Evolutionary conservation across 2,329 filamentous ascomycete genomes (phyloP), one percentile per base, ranked within the genome.

Genomic region (Lachnellula cervina): DNA sequence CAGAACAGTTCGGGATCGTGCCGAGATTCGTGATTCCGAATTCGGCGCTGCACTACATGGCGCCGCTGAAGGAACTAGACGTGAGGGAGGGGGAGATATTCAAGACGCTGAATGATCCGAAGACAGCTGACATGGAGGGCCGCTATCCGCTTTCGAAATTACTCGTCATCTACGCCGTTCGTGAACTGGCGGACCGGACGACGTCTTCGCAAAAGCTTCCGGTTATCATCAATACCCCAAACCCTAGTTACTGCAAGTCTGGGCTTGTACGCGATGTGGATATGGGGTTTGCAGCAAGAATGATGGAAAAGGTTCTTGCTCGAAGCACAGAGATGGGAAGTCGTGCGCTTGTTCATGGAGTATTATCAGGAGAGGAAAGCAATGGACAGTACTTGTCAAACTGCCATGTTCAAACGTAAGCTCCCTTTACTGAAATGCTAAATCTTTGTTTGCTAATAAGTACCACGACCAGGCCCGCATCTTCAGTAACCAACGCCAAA

Each of bases 311-410:
- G 11, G 6, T 74, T 19, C 51, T 77, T 37, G 77, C 72, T 2
- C 70, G 77, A 19, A 71, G 71, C 0, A 72, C 74, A 0, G 80
- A 81, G 66, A 70, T 72, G 3, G 79, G 80, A 1, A 74, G 71
- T 55, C 71, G 79, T 13, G 77, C 73, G 19, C 37, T 62, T 0
- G 45, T 62, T 44, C 3, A 60, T 4, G 49, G 42, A 76, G 37
- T 69, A 77, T 4, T 65, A 67, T 74, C 68, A 21, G 35, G 35
- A 14, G 13, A 11, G 5, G 55, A 57, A 23, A 57, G 52, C 9
- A 62, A 70, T 54, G 68, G 67, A 4, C 19, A 58, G 34, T 65
- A 64, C 45, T 58, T 66, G 59, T 48, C 38, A 13, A 37, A 59
- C 4, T 55, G 53, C 23, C 34, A 56, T 23, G 54, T 59, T 21